Evolutionary conservation across 257 asterid species (phyloP).

Genomic region (Linderniella brevidens): DNA sequence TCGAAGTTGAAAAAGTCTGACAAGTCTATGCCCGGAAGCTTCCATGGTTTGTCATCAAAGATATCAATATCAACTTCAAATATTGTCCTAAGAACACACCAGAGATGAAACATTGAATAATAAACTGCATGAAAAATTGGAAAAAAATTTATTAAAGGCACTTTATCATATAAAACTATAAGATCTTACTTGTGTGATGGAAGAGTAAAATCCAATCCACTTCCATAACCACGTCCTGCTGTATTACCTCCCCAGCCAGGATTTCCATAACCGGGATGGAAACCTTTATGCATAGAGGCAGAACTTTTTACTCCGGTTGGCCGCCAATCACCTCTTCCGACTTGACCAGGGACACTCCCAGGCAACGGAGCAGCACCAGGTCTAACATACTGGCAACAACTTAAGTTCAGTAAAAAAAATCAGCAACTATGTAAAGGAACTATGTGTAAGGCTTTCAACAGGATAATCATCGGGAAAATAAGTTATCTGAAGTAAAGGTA

Average conservation of each 20-base stretch:
- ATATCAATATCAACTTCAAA: constrained; percentile 95
- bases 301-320: constrained; percentile 57
- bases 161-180: background rate
- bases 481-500: too few relatives aligned
- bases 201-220: constrained; percentile 96
- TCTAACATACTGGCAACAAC: constrained; percentile 70
- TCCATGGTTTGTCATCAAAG: constrained; percentile 98
- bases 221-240: constrained; percentile 76
- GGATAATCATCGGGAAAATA: too few relatives aligned
- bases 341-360: constrained; percentile 52
- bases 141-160: background rate
- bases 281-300: constrained; percentile 52
- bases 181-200: constrained; percentile 87
- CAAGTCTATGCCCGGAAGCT: constrained; percentile 52
- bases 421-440: too few relatives aligned
- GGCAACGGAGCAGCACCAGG: constrained; percentile 83
- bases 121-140: background rate
- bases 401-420: constrained; percentile 7
- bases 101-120: background rate
- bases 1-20: constrained; percentile 93
- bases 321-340: constrained; percentile 97
- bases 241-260: constrained; percentile 60
- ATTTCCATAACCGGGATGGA: constrained; percentile 49
- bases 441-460: too few relatives aligned
- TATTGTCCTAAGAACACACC: constrained; percentile 55